Base-by-base conservation (phyloP, 192 early-diverging fungal genomes). In the Coemansia sp. region DNA sequence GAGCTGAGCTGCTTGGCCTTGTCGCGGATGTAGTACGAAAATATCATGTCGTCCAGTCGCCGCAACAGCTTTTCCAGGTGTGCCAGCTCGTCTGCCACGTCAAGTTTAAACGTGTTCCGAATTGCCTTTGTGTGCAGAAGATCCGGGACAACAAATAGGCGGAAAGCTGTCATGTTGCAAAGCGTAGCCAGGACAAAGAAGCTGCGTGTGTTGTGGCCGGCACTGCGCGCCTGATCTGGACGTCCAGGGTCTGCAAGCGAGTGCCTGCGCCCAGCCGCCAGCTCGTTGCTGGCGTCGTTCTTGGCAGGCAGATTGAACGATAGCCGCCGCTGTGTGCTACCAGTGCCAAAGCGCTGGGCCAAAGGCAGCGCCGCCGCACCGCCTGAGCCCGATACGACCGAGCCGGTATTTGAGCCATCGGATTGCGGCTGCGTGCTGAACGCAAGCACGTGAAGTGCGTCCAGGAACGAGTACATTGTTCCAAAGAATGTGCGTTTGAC, bases 21-120 rank as follows among this genome's bases (percentile, higher is more conserved):
- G 52, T 91, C 87, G 42, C 89, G 88, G 60, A 94, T 86, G 59
- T 94, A 98, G 68, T 90, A 92, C 8, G 86, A 84, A 71, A 97
- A 94, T 38, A 97, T 71, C 51, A 96, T 86, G 14, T 68, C 82
- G 71, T 96, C 92, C 58, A 98, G 66, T 57, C 92, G 87, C 57
- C 87, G 84, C 49, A 91, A 79, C 36, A 87, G 87, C 67, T 88
- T 86, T 20, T 87, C 85, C 15, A 95, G 72, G 26, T 89, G 87
- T 64, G 88, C 52, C 71, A 78, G 56, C 88, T 89, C 68, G 53
- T 68, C 46, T 72, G 82, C 42, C 63, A 78, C 77, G 21, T 75
- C 81, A 42, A 85, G 74, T 15, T 84, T 78, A 65, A 91, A 92
- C 20, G 85, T 87, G 23, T 72, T 38, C 8, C 78, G 65, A 8